Base-by-base conservation (phyloP, 2,329 filamentous ascomycete genomes). In the Ophiostoma pallidulum region DNA sequence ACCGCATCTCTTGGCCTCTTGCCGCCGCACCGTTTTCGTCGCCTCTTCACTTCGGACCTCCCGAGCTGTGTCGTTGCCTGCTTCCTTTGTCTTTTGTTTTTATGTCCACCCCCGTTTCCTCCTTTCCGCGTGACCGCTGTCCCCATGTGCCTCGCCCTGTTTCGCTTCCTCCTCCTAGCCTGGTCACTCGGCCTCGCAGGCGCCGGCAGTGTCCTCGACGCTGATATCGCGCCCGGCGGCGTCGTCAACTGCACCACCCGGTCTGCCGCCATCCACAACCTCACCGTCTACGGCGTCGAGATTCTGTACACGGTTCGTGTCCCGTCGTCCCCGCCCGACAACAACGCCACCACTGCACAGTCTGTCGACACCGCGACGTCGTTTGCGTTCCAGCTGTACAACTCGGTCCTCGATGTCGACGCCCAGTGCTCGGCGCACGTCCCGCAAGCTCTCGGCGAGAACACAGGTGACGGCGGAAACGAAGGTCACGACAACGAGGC, bases 361-460 rank as follows among this genome's bases (percentile, higher is more conserved):
- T n/a, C n/a, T n/a, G n/a, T n/a, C 7, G 42, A 37, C 33, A 43
- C 22, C 1, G 26, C 47, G 12, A 54, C 48, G 19, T 44, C 49
- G 1, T 44, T 51, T 12, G 41, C 46, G 13, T 54, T 54, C 18
- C 53, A 54, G 32, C 45, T 54, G 18, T 50, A 41, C 41, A 53
- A 54, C n/a, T 32, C 37, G 2, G 38, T 50, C 24, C 41, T 51
- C 7, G 47, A 24, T 13, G 51, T 54, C 32, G 51, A 53, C 36
- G 51, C 48, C 2, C 48, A 54, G 22, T 53, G 53, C 33, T 45
- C 49, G 2, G 41, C 53, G 7, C 49, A 53, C 29, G 51, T 49
- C 32, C 26, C 4, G n/a, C 39, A 40, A 28, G 18, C 28, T 10
- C 28, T 31, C 33, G 19, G 3, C 13, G 7, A 36, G 4, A 16